Conservation (phyloP, 2,329 filamentous ascomycete species). For the Davidsoniella australis region DNA sequence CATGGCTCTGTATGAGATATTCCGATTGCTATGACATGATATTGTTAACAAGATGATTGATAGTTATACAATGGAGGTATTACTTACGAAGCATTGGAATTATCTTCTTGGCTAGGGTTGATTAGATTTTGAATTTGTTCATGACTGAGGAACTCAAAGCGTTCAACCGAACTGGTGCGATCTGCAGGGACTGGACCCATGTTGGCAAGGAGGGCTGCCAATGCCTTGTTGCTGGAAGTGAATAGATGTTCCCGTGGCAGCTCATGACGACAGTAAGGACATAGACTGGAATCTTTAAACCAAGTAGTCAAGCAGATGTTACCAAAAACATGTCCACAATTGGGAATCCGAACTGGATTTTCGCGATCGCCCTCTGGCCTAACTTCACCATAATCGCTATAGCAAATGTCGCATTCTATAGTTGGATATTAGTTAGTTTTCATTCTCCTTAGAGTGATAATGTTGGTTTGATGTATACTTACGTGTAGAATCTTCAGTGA, state of each 20-base stretch:
- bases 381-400: constrained; percentile 40
- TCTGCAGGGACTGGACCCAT: constrained; percentile 3
- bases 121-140: background rate
- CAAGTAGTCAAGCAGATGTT: constrained; percentile 48
- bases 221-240: constrained; percentile 5
- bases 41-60: background rate
- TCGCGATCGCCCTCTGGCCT: constrained; percentile 43
- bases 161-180: constrained; percentile 2
- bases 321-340: constrained; percentile 48
- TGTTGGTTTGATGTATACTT: background rate
- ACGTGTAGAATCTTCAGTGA: constrained; percentile 21
- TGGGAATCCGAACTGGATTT: constrained; percentile 38
- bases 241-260: constrained; percentile 30
- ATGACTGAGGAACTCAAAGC: constrained; percentile 8
- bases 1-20: too few species aligned
- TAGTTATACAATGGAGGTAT: too few species aligned
- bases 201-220: constrained; percentile 3
- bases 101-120: background rate
- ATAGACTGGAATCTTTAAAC: constrained; percentile 44
- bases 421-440: background rate
- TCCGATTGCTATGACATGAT: background rate
- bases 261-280: constrained; percentile 47
- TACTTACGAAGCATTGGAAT: constrained; percentile 1
- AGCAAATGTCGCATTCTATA: constrained; percentile 45
- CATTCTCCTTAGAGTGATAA: background rate